A percentile compares a stretch with the other conserved stretches of the same genome.
These are phyloP conservation scores for Coemansia sp. DNA, from an alignment of 192 early-diverging fungal species.

Conservation along the genomic window DNA sequence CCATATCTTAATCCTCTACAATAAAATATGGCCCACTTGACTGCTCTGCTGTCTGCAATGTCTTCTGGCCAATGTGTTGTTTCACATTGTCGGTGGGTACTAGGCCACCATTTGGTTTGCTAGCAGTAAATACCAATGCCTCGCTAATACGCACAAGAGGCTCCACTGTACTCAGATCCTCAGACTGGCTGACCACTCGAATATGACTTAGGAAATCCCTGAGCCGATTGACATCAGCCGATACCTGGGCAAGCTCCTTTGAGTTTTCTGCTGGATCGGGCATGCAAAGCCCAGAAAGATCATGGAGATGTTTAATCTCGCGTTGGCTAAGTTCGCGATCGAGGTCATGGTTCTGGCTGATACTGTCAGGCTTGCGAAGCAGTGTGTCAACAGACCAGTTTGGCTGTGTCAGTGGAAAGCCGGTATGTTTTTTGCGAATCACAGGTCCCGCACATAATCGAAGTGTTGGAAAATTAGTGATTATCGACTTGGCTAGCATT, in stretches of 20 bases:
- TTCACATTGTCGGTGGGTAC: neutral
- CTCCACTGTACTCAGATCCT: conserved; percentile 19
- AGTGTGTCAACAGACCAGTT: conserved; percentile 24
- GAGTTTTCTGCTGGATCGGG: conserved; percentile 11
- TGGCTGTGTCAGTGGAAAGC: conserved; percentile 24
- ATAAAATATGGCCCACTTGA: conserved; percentile 29
- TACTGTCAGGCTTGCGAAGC: conserved; percentile 12
- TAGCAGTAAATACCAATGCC: conserved; percentile 24
- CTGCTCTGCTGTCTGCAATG: conserved; percentile 15
- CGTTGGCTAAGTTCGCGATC: conserved; percentile 4
- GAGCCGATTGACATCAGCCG: conserved; percentile 34
- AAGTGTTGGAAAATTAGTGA: neutral
- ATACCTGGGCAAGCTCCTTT: conserved; percentile 4
- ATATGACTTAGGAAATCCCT: conserved; percentile 45
- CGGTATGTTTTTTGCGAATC: neutral
- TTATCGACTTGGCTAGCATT: neutral
- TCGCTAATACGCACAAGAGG: conserved; percentile 38
- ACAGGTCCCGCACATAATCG: neutral
- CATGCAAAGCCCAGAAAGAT: conserved; percentile 29
- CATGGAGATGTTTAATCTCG: conserved; percentile 24
- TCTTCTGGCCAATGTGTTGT: conserved; percentile 11
- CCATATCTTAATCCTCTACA: conserved; percentile 23
- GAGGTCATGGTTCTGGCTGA: conserved; percentile 4
- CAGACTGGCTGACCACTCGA: conserved; percentile 15
- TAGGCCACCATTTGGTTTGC: conserved; percentile 11